Percentiles rank a stretch among this genome's conserved stretches.
Evolutionary conservation across 1,139 yeast genomes (phyloP).

Genomic region (Kluyveromyces sp.): DNA sequence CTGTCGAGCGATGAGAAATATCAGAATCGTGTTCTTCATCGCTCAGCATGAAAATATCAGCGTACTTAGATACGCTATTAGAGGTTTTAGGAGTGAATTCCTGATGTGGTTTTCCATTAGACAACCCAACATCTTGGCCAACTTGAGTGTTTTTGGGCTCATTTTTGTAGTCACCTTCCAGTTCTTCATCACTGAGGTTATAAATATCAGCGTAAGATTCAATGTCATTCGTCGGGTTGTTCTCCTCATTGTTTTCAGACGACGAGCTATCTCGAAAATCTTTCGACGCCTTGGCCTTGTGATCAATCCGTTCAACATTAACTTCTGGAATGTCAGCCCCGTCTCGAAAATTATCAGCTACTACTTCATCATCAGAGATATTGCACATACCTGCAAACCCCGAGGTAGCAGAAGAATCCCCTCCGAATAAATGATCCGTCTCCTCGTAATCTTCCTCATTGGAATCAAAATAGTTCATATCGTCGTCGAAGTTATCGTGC

Average conservation of each 20-base stretch:
- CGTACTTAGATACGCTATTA: slow-evolving; percentile 15
- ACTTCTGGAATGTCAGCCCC: slow-evolving; percentile 13
- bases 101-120: not conserved
- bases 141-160: slow-evolving; percentile 1
- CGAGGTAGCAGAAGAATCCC: slow-evolving; percentile 26
- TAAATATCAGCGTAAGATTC: slow-evolving; percentile 19
- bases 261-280: not conserved
- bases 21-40: slow-evolving; percentile 18
- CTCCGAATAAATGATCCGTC: slow-evolving; percentile 37
- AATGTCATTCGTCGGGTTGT: not conserved
- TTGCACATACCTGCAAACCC: slow-evolving; percentile 4
- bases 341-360: slow-evolving; percentile 21
- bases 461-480: slow-evolving; percentile 40
- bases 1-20: not conserved
- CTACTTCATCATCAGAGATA: slow-evolving; percentile 34
- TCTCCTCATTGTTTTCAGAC: not conserved
- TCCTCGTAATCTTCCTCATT: slow-evolving; percentile 35
- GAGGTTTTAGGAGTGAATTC: not conserved
- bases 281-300: not conserved
- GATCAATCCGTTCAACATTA: not conserved
- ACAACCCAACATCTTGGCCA: too few relatives aligned
- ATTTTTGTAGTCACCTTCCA: slow-evolving; percentile 11
- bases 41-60: slow-evolving; percentile 24
- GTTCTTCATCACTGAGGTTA: slow-evolving; percentile 7
- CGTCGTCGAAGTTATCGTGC: slow-evolving; percentile 49